phyloP scores from a whole-genome alignment of 768 basidiomycete genomes.

The Pisolithus microcarpus region DNA sequence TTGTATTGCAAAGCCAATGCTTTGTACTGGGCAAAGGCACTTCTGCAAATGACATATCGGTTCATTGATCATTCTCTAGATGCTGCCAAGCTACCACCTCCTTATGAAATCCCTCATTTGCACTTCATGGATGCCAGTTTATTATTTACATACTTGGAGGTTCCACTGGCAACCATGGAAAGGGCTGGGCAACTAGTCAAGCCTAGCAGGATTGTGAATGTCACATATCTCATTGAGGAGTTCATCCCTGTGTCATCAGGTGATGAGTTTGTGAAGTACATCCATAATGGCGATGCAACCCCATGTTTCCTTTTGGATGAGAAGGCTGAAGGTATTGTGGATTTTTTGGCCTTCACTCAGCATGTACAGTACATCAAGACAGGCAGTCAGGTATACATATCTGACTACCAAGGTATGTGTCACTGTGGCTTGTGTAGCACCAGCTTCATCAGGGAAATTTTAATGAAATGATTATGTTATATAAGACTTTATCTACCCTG shows the following conservation, averaged over 20 bases:
- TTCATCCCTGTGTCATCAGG: neutral
- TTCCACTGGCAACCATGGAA: neutral
- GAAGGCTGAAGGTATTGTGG: neutral
- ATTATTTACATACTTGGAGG: neutral
- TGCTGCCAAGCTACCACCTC: neutral
- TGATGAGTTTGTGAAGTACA: too few relatives aligned
- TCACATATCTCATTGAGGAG: neutral
- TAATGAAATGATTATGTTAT: too few relatives aligned
- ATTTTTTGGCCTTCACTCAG: neutral
- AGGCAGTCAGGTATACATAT: too few relatives aligned
- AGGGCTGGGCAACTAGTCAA: neutral
- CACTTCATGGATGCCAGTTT: conserved; percentile 7
- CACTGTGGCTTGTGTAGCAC: too few relatives aligned
- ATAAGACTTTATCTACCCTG: too few relatives aligned
- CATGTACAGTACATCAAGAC: too few relatives aligned
- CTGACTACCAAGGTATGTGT: too few relatives aligned
- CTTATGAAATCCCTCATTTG: conserved; percentile 5
- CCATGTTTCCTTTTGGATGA: neutral
- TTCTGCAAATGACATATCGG: conserved; percentile 4
- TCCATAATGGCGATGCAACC: neutral
- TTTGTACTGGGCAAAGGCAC: conserved; percentile 6
- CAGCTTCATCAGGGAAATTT: too few relatives aligned
- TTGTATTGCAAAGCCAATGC: neutral
- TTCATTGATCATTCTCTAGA: conserved; percentile 1
- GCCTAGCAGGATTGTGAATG: neutral